phyloP scores from a whole-genome alignment of 495 filamentous ascomycete species.

The Aspergillus sclerotioniger region DNA sequence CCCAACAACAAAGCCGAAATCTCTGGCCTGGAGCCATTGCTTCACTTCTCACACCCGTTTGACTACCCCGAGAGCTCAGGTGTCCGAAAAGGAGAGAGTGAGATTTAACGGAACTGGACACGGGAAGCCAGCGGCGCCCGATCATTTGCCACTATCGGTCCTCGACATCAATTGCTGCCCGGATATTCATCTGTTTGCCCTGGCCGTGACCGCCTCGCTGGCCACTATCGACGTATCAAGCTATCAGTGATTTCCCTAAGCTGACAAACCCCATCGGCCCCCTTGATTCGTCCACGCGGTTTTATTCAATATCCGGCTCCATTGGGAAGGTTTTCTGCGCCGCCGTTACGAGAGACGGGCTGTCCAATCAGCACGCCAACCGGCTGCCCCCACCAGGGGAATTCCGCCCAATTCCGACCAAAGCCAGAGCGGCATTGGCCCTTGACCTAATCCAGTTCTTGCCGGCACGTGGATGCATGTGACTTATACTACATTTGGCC shows the following conservation, averaged over 20 bases:
- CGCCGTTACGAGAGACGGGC: constrained; percentile 11
- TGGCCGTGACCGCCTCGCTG: neutral
- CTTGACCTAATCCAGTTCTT: neutral
- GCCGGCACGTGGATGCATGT: constrained; percentile 24
- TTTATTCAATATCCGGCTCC: constrained; percentile 9
- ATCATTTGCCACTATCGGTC: constrained; percentile 6
- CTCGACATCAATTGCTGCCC: constrained; percentile 2
- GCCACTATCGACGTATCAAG: constrained; percentile 10
- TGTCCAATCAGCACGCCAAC: constrained; percentile 14
- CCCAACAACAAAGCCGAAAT: constrained; percentile 14
- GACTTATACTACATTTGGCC: constrained; percentile 15
- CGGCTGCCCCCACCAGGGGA: constrained; percentile 9
- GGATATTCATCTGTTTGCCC: constrained; percentile 3
- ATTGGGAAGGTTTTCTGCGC: constrained; percentile 8
- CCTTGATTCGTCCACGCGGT: constrained; percentile 14
- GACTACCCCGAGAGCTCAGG: neutral
- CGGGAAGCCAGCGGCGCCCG: neutral
- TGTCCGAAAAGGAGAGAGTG: neutral
- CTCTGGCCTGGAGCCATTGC: neutral
- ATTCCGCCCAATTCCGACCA: constrained; percentile 11
- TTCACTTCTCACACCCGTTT: neutral
- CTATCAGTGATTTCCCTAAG: constrained; percentile 3
- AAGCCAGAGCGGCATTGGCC: constrained; percentile 15
- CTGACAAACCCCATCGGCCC: constrained; percentile 14
- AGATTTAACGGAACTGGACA: neutral